These are phyloP conservation scores for Salix koriyanagi DNA, from an alignment of 345 rosid genomes.

Conservation along the genomic window DNA sequence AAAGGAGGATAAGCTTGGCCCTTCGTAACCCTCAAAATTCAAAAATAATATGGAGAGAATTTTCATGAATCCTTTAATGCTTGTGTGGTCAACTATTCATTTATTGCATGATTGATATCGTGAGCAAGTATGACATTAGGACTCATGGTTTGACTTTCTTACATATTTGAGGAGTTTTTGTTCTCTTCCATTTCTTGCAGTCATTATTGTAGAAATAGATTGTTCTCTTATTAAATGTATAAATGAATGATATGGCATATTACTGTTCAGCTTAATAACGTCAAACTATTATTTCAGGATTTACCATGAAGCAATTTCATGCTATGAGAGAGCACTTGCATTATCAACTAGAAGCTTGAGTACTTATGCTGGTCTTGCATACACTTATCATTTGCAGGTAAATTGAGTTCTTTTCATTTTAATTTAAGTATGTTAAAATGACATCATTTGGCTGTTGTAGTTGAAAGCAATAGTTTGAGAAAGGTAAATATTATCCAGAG, in stretches of 20 bases:
- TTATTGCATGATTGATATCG: background rate
- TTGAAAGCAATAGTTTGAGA: background rate
- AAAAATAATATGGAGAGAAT: background rate
- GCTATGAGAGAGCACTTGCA: constrained; percentile 80
- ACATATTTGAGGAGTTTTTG: background rate
- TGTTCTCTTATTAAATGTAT: background rate
- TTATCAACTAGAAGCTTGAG: constrained; percentile 77
- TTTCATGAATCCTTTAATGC: background rate
- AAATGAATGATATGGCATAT: background rate
- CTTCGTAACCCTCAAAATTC: background rate
- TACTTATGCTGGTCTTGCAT: constrained; percentile 97
- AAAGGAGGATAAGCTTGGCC: background rate
- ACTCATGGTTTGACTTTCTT: background rate
- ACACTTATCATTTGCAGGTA: constrained; percentile 92
- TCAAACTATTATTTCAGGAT: constrained; percentile 42
- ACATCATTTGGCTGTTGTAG: background rate
- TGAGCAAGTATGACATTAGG: background rate
- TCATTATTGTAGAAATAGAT: background rate
- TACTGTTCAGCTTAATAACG: constrained; percentile 3
- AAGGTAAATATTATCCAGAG: background rate
- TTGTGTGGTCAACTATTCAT: background rate
- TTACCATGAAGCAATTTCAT: constrained; percentile 60
- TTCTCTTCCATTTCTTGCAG: background rate
- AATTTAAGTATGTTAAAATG: background rate
- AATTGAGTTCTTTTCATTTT: background rate